These are phyloP conservation scores for Stagonosporopsis chrysanthemi DNA, from an alignment of 2,329 filamentous ascomycete genomes.

Conservation along the genomic window DNA sequence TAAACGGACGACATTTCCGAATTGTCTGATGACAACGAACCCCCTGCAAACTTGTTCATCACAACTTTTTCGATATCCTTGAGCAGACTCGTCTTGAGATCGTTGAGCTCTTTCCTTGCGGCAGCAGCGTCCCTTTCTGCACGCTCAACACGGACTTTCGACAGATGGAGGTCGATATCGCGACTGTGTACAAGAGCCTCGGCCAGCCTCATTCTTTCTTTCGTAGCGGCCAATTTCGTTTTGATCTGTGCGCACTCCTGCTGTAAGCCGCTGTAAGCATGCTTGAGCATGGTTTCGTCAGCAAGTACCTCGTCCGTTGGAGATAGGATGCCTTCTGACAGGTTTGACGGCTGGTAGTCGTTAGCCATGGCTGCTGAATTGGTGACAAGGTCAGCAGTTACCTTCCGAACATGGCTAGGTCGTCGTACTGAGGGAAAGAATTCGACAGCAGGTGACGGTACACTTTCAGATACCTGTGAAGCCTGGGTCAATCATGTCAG, in stretches of 20 bases:
- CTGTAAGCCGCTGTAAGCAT: slow-evolving; percentile 24
- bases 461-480: slow-evolving; percentile 12
- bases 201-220: slow-evolving; percentile 22
- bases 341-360: slow-evolving; percentile 9
- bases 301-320: slow-evolving; percentile 22
- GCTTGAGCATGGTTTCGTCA: slow-evolving; percentile 24
- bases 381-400: neutral
- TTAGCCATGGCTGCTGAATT: neutral
- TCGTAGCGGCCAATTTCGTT: slow-evolving; percentile 18
- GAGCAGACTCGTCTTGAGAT: slow-evolving; percentile 11
- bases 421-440: slow-evolving; percentile 16
- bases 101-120: slow-evolving; percentile 19
- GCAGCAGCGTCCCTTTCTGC: slow-evolving; percentile 18
- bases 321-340: slow-evolving; percentile 20
- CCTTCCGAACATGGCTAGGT: slow-evolving; percentile 18
- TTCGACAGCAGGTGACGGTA: slow-evolving; percentile 3
- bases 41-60: slow-evolving; percentile 20
- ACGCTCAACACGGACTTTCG: slow-evolving; percentile 17
- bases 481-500: neutral
- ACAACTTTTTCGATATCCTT: slow-evolving; percentile 13
- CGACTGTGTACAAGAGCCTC: slow-evolving; percentile 21
- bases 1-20: slow-evolving; percentile 13
- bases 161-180: slow-evolving; percentile 15
- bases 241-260: slow-evolving; percentile 21
- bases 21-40: slow-evolving; percentile 10